Evolutionary conservation across 352 stramenopile genomes (phyloP).

Genomic region (Pythium angustatum): DNA sequence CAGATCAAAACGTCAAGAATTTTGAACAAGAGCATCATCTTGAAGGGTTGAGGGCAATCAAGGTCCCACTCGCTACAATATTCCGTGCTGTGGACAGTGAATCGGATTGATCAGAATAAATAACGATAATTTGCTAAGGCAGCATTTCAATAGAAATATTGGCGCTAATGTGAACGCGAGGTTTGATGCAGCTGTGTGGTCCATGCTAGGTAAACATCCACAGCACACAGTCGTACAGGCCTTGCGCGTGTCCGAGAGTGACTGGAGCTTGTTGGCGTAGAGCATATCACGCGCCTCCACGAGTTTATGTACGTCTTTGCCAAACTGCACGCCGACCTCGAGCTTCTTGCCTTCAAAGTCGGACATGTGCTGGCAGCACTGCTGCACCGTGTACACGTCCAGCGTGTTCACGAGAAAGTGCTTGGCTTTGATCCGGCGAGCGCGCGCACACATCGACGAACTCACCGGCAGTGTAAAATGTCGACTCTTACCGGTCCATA

Average conservation of each 20-base stretch:
- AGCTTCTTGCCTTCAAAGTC: conserved; percentile 97
- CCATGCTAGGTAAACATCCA: no score
- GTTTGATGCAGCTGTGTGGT: no score
- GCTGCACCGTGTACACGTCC: conserved; percentile 99
- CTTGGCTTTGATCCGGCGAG: conserved; percentile 94
- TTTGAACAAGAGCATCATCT: no score
- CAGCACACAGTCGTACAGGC: conserved; percentile 93
- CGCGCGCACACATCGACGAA: conserved; percentile 91
- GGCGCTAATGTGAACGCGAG: no score
- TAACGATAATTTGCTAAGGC: no score
- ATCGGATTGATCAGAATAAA: no score
- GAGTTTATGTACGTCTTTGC: conserved; percentile 97
- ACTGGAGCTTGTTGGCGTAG: conserved; percentile 97
- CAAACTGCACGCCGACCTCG: conserved; percentile 98
- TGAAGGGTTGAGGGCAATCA: no score
- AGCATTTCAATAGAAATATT: no score
- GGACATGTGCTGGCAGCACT: conserved; percentile 90
- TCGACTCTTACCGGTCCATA: conserved; percentile 99
- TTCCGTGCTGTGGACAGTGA: no score
- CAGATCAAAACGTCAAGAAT: no score
- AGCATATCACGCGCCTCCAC: conserved; percentile 94
- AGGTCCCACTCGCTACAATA: no score
- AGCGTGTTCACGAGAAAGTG: conserved; percentile 98
- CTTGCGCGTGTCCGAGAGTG: conserved; percentile 96
- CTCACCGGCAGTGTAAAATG: conserved; percentile 98